phyloP scores from a whole-genome alignment of 441 rosid genomes.

The Daphne laureola region DNA sequence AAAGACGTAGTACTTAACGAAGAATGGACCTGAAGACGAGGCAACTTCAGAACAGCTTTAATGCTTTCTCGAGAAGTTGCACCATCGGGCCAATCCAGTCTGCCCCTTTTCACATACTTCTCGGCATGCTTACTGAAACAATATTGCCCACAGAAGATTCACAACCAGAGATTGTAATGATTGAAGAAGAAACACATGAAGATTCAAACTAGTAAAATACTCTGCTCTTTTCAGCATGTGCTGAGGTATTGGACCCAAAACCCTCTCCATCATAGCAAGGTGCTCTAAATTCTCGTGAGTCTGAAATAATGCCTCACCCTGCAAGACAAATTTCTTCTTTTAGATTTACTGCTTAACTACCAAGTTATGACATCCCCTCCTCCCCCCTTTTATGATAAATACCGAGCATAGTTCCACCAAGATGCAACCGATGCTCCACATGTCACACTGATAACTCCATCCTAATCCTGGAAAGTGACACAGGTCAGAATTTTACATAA shows the following conservation, averaged over 20 bases:
- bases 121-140: constrained; percentile 49
- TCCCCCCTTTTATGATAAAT: constrained; percentile 11
- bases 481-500: constrained; percentile 4
- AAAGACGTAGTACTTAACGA: neutral
- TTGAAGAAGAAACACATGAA: neutral
- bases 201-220: constrained; percentile 28
- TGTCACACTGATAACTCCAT: constrained; percentile 63
- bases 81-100: constrained; percentile 65
- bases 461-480: constrained; percentile 45
- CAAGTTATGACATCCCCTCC: neutral
- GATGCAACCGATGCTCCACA: constrained; percentile 73
- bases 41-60: constrained; percentile 47
- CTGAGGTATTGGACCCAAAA: constrained; percentile 57
- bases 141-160: neutral
- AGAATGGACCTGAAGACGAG: constrained; percentile 49
- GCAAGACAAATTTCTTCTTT: constrained; percentile 6
- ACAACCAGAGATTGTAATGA: constrained; percentile 1
- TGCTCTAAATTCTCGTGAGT: constrained; percentile 70
- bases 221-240: constrained; percentile 50
- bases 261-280: constrained; percentile 77
- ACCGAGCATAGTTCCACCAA: constrained; percentile 70
- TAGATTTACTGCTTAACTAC: neutral
- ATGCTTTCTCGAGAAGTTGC: constrained; percentile 55
- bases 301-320: constrained; percentile 75
- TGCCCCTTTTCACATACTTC: constrained; percentile 52